These are phyloP conservation scores for Pseudocercospora crystallina DNA, from an alignment of 2,329 filamentous ascomycete species.

Conservation along the genomic window DNA sequence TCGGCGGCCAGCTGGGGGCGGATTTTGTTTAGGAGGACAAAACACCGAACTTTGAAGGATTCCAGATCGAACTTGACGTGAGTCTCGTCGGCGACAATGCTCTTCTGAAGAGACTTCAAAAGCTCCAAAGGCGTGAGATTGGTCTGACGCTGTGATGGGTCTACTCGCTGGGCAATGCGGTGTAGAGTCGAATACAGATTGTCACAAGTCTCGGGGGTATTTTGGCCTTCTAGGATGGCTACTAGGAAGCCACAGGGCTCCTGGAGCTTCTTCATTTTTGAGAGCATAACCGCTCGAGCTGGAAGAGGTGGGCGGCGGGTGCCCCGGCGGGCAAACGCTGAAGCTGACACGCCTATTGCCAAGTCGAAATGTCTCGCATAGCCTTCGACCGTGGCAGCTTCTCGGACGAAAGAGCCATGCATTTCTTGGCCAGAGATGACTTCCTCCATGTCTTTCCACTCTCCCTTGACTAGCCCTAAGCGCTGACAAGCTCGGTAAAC, in stretches of 20 bases:
- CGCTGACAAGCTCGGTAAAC: slow-evolving; percentile 1
- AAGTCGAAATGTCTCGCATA: slow-evolving; percentile 9
- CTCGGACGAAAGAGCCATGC: slow-evolving; percentile 1
- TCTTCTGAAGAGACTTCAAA: neutral
- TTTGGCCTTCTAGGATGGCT: neutral
- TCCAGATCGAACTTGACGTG: neutral
- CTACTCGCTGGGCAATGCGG: neutral
- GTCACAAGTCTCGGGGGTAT: neutral
- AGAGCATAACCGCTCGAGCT: neutral
- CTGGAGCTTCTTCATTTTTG: slow-evolving; percentile 4
- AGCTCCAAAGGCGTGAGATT: neutral
- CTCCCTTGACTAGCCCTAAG: neutral
- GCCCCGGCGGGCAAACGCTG: neutral
- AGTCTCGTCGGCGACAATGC: neutral
- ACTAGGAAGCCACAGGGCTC: neutral
- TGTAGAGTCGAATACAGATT: neutral
- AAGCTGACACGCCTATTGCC: slow-evolving; percentile 4
- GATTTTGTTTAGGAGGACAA: neutral
- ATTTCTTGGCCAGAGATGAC: neutral
- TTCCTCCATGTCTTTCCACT: slow-evolving; percentile 5
- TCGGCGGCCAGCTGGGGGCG: neutral
- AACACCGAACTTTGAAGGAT: neutral
- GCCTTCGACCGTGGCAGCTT: neutral
- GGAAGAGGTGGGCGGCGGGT: neutral
- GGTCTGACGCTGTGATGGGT: neutral